A percentile compares a stretch with the other conserved stretches of the same genome.
Evolutionary conservation across 371 early-diverging fungal species (phyloP).

Genomic region (Apophysomyces sp.): DNA sequence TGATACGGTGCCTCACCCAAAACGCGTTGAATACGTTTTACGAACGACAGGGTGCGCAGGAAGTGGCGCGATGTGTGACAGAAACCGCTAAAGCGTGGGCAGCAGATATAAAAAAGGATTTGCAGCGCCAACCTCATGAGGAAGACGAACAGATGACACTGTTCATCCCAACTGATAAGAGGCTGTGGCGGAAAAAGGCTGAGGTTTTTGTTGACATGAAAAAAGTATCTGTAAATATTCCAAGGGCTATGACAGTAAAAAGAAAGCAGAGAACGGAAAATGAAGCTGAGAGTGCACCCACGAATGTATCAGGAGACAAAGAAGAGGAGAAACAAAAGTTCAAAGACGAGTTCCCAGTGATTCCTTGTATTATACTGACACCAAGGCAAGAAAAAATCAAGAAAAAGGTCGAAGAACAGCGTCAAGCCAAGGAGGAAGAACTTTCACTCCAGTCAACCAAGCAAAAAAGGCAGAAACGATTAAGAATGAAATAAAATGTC

Average conservation of each 20-base stretch:
- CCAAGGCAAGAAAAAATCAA: no score
- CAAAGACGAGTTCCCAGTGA: background rate
- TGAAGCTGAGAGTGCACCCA: background rate
- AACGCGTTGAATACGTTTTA: background rate
- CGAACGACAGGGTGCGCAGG: background rate
- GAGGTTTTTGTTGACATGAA: background rate
- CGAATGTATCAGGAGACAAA: background rate
- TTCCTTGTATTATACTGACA: background rate
- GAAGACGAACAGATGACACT: background rate
- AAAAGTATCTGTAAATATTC: background rate
- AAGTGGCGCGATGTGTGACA: background rate
- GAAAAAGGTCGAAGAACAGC: no score
- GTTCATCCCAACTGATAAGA: background rate
- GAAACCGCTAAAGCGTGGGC: background rate
- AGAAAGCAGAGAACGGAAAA: background rate
- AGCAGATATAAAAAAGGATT: background rate
- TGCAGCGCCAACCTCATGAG: background rate
- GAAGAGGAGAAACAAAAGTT: background rate
- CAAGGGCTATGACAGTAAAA: background rate
- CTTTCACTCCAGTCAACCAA: no score
- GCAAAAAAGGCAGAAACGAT: no score
- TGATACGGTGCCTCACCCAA: background rate
- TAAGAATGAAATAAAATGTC: no score
- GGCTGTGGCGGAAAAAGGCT: background rate
- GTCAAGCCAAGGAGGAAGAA: no score